Base-by-base conservation (phyloP, 768 basidiomycete genomes). In the Mycena leptocephala region DNA sequence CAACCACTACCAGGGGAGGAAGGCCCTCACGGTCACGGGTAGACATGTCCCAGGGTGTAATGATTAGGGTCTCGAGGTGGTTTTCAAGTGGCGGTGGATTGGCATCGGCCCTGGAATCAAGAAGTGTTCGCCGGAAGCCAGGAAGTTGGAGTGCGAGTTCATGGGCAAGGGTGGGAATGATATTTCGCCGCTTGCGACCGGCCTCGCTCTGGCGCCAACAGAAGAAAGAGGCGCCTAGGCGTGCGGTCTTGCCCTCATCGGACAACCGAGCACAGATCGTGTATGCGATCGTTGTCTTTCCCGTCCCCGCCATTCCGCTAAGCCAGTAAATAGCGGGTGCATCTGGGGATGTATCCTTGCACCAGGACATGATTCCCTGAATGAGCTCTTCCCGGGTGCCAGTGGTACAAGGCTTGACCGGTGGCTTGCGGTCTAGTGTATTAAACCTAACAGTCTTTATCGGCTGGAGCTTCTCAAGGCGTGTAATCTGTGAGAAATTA, bases 201-300 rank as follows among this genome's bases (percentile, higher is more conserved):
- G 33, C 39, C 22, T 59, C 68, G 33, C 5, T 33, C 14, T 70
- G 55, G 24, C 68, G 68, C 22, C 11, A 73, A 22, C 76, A 81
- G 63, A 80, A 80, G 59, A 77, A 80, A 32, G 65, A 77, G 5
- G 88, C 86, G 18, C 84, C 86, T 78, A 91, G 56, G 13, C 68
- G 91, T 2, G 90, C 87, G 20, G 84, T 84, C 77, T 89, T 30
- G 85, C 87, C 83, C 86, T 89, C 83, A 22, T 18, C 30, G 10
- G 10, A 2, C 56, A 82, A 71, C n/a, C 41, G 30, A n/a, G 75
- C 56, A 37, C 71, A 67, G 43, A 83, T 71, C 3, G 78, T 72
- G 51, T 77, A 70, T 4, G 81, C 74, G 56, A 83, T 80, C n/a
- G 81, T 80, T 5, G 82, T 74, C 53, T 83, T 82, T 9, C 82